A percentile compares a stretch with the other conserved stretches of the same genome.
These are phyloP conservation scores for Aspergillus sclerotialis DNA, from an alignment of 2,329 filamentous ascomycete genomes.

Conservation along the genomic window DNA sequence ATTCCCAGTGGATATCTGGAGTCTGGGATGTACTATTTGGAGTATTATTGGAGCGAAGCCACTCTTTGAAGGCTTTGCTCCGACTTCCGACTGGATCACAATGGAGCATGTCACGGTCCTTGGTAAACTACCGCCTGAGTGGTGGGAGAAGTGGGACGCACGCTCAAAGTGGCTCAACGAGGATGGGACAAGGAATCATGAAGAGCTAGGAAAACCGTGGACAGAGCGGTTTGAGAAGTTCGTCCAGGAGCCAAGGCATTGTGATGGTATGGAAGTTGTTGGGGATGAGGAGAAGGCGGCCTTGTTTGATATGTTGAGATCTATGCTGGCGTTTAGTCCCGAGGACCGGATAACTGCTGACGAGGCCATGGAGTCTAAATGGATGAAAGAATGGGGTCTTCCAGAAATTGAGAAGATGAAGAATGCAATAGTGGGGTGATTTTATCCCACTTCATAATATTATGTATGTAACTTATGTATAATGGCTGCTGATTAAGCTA, in stretches of 20 bases:
- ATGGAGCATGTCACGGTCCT: background rate
- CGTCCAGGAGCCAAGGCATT: background rate
- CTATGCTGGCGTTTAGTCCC: constrained; percentile 12
- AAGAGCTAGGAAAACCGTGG: background rate
- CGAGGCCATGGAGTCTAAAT: constrained; percentile 11
- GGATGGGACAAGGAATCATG: background rate
- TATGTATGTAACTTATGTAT: no score
- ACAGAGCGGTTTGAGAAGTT: background rate
- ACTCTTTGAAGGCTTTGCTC: background rate
- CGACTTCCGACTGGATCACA: background rate
- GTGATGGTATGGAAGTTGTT: constrained; percentile 2
- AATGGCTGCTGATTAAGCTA: no score
- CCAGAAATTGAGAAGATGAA: constrained; percentile 8
- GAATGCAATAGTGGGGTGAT: no score
- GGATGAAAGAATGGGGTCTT: constrained; percentile 14
- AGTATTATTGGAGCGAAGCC: background rate
- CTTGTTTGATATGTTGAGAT: constrained; percentile 12
- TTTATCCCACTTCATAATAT: no score
- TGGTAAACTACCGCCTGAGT: background rate
- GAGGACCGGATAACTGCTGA: constrained; percentile 10
- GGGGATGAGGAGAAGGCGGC: constrained; percentile 7
- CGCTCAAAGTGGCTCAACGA: background rate
- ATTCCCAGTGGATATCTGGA: background rate
- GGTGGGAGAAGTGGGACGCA: background rate
- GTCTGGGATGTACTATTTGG: background rate